Conservation (phyloP, 163 green algal genomes). For the Coccomyxa subellipsoidea region DNA sequence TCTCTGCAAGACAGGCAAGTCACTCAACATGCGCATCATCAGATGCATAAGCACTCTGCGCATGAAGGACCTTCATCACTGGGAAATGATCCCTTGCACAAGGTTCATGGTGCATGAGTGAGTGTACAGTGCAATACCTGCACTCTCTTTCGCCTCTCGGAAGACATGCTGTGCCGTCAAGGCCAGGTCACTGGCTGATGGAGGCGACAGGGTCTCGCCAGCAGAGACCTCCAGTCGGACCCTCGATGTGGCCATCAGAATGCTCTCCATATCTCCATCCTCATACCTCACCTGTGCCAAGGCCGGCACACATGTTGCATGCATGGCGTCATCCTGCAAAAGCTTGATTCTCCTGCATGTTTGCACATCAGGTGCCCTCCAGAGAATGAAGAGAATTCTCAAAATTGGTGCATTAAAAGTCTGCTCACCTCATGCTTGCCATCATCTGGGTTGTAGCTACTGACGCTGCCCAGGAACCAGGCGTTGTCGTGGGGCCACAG, state of each 20-base stretch:
- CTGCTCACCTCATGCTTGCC: conserved; percentile 1
- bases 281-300: not conserved
- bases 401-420: too few relatives aligned
- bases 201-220: not conserved
- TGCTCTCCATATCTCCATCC: not conserved
- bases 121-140: not conserved
- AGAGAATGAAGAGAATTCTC: too few relatives aligned
- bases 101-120: too few relatives aligned
- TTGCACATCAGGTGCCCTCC: too few relatives aligned
- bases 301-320: not conserved
- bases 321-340: too few relatives aligned
- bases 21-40: too few relatives aligned
- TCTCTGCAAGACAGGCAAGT: not conserved
- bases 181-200: not conserved
- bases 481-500: conserved; percentile 52
- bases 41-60: too few relatives aligned
- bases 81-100: too few relatives aligned
- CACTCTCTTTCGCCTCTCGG: not conserved
- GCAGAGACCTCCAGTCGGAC: not conserved
- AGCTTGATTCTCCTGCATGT: too few relatives aligned
- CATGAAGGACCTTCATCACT: too few relatives aligned
- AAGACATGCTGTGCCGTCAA: not conserved
- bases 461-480: conserved; percentile 31
- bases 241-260: not conserved
- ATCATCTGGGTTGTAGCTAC: conserved; percentile 11